Evolutionary conservation across 2,329 filamentous ascomycete species (phyloP), one percentile per base, ranked within the genome.

Genomic region (Botryotinia narcissicola): DNA sequence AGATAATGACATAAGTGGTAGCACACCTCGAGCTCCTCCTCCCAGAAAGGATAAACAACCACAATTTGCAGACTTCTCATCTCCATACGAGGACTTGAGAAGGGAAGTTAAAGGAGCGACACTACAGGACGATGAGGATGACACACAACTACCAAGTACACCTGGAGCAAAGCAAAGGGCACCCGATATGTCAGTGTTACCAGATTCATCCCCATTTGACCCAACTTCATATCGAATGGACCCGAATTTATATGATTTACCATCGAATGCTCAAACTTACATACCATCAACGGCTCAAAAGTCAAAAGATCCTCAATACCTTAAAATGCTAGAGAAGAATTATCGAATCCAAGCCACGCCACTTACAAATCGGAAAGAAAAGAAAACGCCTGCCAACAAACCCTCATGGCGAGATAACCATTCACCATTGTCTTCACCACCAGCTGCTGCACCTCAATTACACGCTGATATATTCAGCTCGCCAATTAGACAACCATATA

Each of bases 261-360:
- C 83, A 79, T 81, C 81, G 73, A 74, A 81, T 80, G 77, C 46
- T 71, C 74, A 68, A 75, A 60, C 54, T 25, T 63, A 63, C 14
- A 40, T 73, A 32, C 63, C 64, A 61, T 70, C 64, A n/a, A 68
- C 71, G 16, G 64, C 66, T 8, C 64, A 62, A 32, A 73, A 54
- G 85, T 82, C 83, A 78, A 88, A 90, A 74, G 94, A 98, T 80
- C 93, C 93, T 4, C 86, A 98, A 14, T 87, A 99, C 59, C 95
- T 98, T 82, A 93, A 92, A 74, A 87, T 98, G n/a, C 89, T 97
- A 8, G 95, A 98, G 85, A 98, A 97, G 83, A 98, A 93, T 73
- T 99, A 97, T 84, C 93, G 95, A 46, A 87, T 99, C 37, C 93
- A 97, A 82, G 94, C 95, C 9, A 99, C 96, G 16, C 96, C 96